phyloP scores from a whole-genome alignment of 2,329 filamentous ascomycete genomes.

The Cercospora nicotianae region DNA sequence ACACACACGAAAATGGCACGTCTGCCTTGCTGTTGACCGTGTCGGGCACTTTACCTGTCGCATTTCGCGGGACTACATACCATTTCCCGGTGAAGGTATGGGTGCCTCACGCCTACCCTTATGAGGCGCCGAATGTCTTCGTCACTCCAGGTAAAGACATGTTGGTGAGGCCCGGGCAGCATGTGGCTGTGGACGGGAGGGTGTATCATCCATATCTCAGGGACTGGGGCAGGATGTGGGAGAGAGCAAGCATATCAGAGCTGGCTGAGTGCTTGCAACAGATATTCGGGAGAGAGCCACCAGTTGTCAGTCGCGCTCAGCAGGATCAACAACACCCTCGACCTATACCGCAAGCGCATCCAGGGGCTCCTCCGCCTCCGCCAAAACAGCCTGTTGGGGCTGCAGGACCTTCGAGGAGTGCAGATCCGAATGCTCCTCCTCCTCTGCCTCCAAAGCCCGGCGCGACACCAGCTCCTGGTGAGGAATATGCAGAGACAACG shows the following conservation, averaged over 20 bases:
- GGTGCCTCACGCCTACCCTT: conserved; percentile 87
- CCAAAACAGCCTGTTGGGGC: conserved; percentile 37
- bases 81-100: conserved; percentile 90
- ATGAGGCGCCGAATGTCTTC: conserved; percentile 81
- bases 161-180: conserved; percentile 86
- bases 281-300: conserved; percentile 91
- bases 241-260: conserved; percentile 76
- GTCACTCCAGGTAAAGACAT: conserved; percentile 86
- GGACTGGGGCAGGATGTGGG: conserved; percentile 85
- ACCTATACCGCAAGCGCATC: conserved; percentile 61
- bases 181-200: conserved; percentile 89
- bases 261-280: conserved; percentile 80
- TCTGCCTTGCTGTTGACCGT: conserved; percentile 85
- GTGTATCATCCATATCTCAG: conserved; percentile 95
- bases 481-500: conserved; percentile 32
- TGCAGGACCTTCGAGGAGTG: conserved; percentile 20
- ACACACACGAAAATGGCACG: conserved; percentile 86
- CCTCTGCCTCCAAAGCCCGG: conserved; percentile 60
- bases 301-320: conserved; percentile 73
- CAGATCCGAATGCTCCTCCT: conserved; percentile 40
- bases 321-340: conserved; percentile 56
- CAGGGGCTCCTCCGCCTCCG: conserved; percentile 39
- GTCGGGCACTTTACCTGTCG: conserved; percentile 83
- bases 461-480: conserved; percentile 32
- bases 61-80: conserved; percentile 85